Conservation (phyloP, 371 early-diverging fungal genomes). For the Apophysomyces variabilis region DNA sequence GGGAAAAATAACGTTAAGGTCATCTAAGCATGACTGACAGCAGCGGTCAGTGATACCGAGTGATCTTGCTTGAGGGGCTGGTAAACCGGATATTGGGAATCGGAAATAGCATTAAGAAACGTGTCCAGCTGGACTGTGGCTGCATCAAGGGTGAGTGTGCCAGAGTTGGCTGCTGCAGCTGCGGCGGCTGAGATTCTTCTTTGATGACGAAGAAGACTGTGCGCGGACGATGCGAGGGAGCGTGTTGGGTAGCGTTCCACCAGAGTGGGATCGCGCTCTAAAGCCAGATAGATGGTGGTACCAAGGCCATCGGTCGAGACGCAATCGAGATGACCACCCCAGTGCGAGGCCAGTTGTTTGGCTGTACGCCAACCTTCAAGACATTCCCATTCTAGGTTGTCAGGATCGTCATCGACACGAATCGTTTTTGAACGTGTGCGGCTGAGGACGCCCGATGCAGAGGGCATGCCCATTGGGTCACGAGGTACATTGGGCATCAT, state of each 20-base stretch:
- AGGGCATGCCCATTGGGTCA: conserved; percentile 44
- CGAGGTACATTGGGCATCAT: conserved; percentile 38
- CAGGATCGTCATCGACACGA: conserved; percentile 29
- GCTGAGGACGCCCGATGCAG: conserved; percentile 54
- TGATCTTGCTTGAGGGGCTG: conserved; percentile 34
- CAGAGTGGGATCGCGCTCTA: conserved; percentile 60
- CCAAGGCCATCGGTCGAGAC: conserved; percentile 79
- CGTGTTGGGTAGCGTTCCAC: conserved; percentile 55
- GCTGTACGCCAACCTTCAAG: conserved; percentile 40
- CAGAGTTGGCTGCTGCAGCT: conserved; percentile 16
- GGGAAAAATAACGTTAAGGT: not conserved
- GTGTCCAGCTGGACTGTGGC: conserved; percentile 38
- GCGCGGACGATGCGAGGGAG: conserved; percentile 27
- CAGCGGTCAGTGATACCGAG: conserved; percentile 42
- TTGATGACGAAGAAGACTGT: conserved; percentile 41
- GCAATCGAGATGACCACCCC: conserved; percentile 75
- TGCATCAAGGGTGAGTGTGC: conserved; percentile 25
- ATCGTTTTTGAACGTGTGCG: conserved; percentile 51
- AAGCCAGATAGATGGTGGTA: conserved; percentile 73
- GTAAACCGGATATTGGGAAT: conserved; percentile 18
- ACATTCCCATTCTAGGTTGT: conserved; percentile 29
- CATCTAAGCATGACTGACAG: conserved; percentile 44
- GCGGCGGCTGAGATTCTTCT: conserved; percentile 34
- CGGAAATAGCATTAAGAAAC: conserved; percentile 41
- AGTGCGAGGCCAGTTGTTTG: conserved; percentile 63